Percentiles rank a stretch among this genome's conserved stretches.
Evolutionary conservation across 179 eudicot genomes (phyloP).

Genomic region (Pouteria campechiana): DNA sequence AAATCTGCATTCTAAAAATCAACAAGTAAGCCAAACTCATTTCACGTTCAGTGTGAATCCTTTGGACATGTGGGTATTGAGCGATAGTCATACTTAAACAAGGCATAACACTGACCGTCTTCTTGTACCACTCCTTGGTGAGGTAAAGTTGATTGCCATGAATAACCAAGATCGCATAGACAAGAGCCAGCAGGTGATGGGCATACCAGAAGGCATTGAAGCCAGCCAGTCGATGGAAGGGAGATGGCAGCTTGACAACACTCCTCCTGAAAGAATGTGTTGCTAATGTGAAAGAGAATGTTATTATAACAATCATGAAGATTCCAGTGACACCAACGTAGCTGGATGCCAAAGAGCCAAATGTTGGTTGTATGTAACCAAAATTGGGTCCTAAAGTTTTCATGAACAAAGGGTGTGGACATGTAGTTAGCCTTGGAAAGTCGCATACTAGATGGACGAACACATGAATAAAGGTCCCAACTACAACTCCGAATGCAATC

Average conservation of each 20-base stretch:
- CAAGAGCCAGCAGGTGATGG: constrained; percentile 67
- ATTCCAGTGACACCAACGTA: constrained; percentile 62
- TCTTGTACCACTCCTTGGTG: constrained; percentile 58
- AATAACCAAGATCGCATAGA: constrained; percentile 50
- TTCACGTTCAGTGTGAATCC: too few species aligned
- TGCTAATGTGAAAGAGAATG: constrained; percentile 66
- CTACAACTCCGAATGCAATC: constrained; percentile 47
- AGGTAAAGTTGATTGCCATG: constrained; percentile 74
- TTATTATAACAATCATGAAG: constrained; percentile 60
- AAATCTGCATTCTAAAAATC: too few species aligned
- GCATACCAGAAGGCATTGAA: constrained; percentile 97
- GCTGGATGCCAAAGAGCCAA: constrained; percentile 33
- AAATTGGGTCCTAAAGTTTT: constrained; percentile 39
- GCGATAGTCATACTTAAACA: too few species aligned
- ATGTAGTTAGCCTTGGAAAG: constrained; percentile 36
- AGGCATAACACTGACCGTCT: constrained; percentile 46
- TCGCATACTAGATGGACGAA: constrained; percentile 47
- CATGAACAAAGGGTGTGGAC: constrained; percentile 30
- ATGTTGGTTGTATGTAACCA: constrained; percentile 49
- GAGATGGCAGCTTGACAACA: constrained; percentile 69
- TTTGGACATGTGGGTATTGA: too few species aligned
- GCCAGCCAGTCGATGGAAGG: constrained; percentile 68
- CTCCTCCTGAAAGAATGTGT: constrained; percentile 83
- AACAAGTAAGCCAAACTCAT: too few species aligned
- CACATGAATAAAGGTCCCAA: constrained; percentile 53